phyloP scores from a whole-genome alignment of 2,329 filamentous ascomycete genomes.

The Aspergillus unguis region DNA sequence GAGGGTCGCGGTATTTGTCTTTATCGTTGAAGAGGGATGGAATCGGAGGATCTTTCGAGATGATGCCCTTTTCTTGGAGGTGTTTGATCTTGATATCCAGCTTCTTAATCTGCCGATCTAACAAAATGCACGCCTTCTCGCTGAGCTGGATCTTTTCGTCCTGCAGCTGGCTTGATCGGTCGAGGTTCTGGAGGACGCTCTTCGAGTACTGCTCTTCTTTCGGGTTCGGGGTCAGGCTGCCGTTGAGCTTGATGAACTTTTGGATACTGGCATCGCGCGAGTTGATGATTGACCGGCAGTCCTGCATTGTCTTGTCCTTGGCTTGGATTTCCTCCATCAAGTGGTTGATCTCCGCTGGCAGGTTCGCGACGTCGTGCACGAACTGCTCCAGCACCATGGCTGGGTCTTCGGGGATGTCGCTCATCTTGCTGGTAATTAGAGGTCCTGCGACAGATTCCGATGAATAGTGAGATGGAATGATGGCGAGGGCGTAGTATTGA shows the following conservation, averaged over 20 bases:
- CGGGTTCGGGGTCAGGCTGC: constrained; percentile 59
- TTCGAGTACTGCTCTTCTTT: constrained; percentile 62
- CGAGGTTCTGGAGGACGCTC: constrained; percentile 56
- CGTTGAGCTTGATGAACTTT: constrained; percentile 63
- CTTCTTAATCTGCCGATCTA: constrained; percentile 62
- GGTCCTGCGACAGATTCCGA: too few relatives aligned
- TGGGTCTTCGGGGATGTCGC: constrained; percentile 55
- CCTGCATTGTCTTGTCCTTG: constrained; percentile 60
- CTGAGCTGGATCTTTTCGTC: constrained; percentile 60
- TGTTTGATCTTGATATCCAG: constrained; percentile 61
- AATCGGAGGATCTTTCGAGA: constrained; percentile 57
- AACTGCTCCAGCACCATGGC: constrained; percentile 64
- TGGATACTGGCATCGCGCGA: constrained; percentile 60
- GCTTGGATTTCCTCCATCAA: constrained; percentile 65
- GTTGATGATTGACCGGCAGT: constrained; percentile 55
- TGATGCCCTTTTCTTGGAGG: constrained; percentile 56
- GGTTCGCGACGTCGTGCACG: constrained; percentile 61
- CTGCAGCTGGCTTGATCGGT: constrained; percentile 56
- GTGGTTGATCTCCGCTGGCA: constrained; percentile 63
- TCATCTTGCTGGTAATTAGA: constrained; percentile 31
- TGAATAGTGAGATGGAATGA: too few relatives aligned
- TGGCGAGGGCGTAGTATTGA: too few relatives aligned
- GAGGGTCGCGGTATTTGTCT: constrained; percentile 42
- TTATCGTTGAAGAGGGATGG: constrained; percentile 57
- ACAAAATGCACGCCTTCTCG: constrained; percentile 57